These are phyloP conservation scores for Lepiota venenata DNA, from an alignment of 768 basidiomycete species.

Conservation along the genomic window DNA sequence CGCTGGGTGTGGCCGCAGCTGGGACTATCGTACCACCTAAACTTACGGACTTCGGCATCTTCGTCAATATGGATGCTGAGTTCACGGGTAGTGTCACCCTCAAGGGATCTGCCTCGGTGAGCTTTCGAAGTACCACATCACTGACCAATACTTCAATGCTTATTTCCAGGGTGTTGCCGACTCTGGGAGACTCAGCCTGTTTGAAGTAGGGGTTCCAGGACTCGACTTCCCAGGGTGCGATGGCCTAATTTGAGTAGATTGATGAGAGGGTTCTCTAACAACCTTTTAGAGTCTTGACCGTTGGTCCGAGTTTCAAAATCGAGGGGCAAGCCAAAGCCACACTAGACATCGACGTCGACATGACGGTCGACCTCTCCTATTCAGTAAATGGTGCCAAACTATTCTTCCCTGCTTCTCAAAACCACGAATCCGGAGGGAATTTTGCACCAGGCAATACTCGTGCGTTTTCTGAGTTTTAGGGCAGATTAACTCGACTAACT, in stretches of 20 bases:
- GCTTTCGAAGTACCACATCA: background rate
- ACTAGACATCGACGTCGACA: slow-evolving; percentile 1
- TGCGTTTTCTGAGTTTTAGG: background rate
- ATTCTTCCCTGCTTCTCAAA: slow-evolving; percentile 3
- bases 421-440: background rate
- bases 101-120: background rate
- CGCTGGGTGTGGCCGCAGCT: slow-evolving; percentile 5
- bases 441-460: background rate
- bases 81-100: background rate
- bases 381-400: slow-evolving; percentile 2
- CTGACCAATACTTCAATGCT: background rate
- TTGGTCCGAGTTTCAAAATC: slow-evolving; percentile 7
- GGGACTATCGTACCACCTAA: slow-evolving; percentile 11
- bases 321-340: background rate
- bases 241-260: background rate
- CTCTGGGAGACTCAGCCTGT: slow-evolving; percentile 14
- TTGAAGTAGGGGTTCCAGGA: slow-evolving; percentile 14
- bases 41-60: slow-evolving; percentile 1
- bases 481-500: background rate
- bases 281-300: background rate
- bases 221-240: slow-evolving; percentile 19
- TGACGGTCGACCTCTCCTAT: slow-evolving; percentile 6
- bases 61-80: background rate
- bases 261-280: background rate
- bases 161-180: slow-evolving; percentile 8